A percentile compares a stretch with the other conserved stretches of the same genome.
phyloP scores from a whole-genome alignment of 352 stramenopile genomes.

The Pythium chondricola region DNA sequence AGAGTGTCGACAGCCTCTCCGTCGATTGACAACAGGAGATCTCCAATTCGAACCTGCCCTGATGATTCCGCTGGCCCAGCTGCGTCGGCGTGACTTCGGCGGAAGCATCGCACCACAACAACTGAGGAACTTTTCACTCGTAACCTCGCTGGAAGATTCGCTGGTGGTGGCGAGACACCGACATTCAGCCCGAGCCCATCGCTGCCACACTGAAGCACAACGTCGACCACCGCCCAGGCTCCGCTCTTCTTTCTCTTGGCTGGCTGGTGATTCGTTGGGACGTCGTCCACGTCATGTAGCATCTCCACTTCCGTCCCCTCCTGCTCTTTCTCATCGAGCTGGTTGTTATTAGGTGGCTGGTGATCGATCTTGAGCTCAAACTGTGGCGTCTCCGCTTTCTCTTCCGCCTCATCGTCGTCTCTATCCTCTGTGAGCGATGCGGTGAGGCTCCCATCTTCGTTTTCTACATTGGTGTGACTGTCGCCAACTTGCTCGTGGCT shows the following conservation, averaged over 20 bases:
- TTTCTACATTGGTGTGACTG: neutral
- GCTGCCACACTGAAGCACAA: constrained; percentile 41
- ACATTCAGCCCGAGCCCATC: constrained; percentile 45
- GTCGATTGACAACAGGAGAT: constrained; percentile 38
- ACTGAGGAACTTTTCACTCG: neutral
- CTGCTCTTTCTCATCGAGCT: too few relatives aligned
- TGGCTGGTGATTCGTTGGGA: too few relatives aligned
- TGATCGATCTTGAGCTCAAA: too few relatives aligned
- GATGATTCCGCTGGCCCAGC: constrained; percentile 42
- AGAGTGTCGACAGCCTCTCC: constrained; percentile 28
- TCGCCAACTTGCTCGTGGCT: neutral
- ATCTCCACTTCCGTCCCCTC: too few relatives aligned
- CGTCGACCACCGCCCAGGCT: constrained; percentile 27
- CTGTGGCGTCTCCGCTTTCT: neutral
- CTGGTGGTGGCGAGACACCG: neutral
- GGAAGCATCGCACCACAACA: constrained; percentile 40
- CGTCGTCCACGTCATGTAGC: too few relatives aligned
- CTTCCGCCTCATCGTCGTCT: neutral
- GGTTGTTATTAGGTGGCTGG: too few relatives aligned
- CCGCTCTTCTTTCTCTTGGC: too few relatives aligned
- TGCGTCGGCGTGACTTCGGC: constrained; percentile 26
- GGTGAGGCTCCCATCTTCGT: neutral
- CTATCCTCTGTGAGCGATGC: neutral
- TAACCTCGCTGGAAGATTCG: neutral
- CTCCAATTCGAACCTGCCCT: constrained; percentile 32